Base-by-base conservation (phyloP, 2,329 filamentous ascomycete species). In the Neurospora sp. region DNA sequence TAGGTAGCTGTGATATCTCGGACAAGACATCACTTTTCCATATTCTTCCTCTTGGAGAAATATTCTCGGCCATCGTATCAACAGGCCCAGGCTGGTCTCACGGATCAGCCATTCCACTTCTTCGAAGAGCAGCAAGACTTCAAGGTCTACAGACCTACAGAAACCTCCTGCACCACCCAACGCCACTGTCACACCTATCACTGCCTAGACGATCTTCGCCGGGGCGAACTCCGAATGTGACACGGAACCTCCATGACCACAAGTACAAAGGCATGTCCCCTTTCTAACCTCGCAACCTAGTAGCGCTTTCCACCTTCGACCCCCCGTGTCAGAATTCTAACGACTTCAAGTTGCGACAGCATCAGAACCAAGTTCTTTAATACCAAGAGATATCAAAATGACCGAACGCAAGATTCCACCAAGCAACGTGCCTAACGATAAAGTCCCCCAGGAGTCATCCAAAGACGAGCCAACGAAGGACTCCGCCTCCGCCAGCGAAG, bases 191-290 rank as follows among this genome's bases (percentile, higher is more conserved):
- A 62, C 52, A 62, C 23, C 0, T 62, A 1, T 2, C 28, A 62
- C 52, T 33, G 52, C 52, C 23, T 62, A 62, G 28, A 3, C 13
- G 8, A 62, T 62, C 52, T 62, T n/a, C 15, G 28, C 28, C 7
- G 69, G 68, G 69, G 28, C 69, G 43, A 67, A 68, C 58, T 70
- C 66, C 68, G 70, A 69, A 75, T 74, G 70, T 67, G 72, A 72
- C 73, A 68, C 73, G 70, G 71, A 70, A 74, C 71, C 72, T 70
- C n/a, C 66, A 40, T 68, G 19, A 43, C 69, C 69, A 68, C 67
- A 72, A 70, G 66, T 72, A 71, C 67, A 62, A 62, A 33, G 15
- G 28, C 15, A 33, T n/a, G 15, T 62, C 15, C 52, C 0, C 6
- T 28, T 62, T 3, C 8, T 28, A 10, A 1, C 13, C 23, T 8